Evolutionary conservation across 176 grass and related monocot species (phyloP).

Genomic region (Saccharum spontaneum): DNA sequence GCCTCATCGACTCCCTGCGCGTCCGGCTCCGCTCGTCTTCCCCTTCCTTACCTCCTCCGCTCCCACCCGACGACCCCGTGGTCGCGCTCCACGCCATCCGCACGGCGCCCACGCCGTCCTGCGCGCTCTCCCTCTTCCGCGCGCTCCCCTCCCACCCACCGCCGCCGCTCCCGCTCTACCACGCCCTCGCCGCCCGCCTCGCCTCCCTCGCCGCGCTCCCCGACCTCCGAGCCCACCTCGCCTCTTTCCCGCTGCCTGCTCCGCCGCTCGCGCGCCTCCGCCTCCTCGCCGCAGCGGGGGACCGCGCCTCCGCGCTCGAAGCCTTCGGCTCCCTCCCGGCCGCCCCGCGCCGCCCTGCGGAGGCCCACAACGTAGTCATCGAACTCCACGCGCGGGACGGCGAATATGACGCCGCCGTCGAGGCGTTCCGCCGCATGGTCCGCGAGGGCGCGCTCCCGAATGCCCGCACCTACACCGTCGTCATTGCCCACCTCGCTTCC

Average conservation of each 20-base stretch:
- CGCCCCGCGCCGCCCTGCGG: conserved; percentile 32
- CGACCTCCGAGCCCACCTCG: conserved; percentile 43
- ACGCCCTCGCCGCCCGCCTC: conserved; percentile 48
- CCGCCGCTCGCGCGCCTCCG: conserved; percentile 53
- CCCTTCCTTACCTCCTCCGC: not conserved
- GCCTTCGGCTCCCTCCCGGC: conserved; percentile 50
- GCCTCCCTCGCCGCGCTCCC: conserved; percentile 33
- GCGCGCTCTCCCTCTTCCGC: conserved; percentile 37
- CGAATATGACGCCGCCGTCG: conserved; percentile 47
- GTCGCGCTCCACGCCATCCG: conserved; percentile 49
- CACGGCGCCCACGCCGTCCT: conserved; percentile 34
- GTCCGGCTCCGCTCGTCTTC: conserved; percentile 36
- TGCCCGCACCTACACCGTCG: conserved; percentile 66
- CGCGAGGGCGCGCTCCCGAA: conserved; percentile 66
- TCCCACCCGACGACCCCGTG: conserved; percentile 34
- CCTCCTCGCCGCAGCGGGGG: conserved; percentile 50
- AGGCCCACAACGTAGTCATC: conserved; percentile 66
- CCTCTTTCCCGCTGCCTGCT: conserved; percentile 45
- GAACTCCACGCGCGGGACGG: conserved; percentile 38
- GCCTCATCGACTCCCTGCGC: conserved; percentile 57
- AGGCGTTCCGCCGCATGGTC: conserved; percentile 64
- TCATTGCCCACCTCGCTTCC: conserved; percentile 61
- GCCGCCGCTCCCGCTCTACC: conserved; percentile 42
- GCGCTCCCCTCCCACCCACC: conserved; percentile 28
- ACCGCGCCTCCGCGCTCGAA: conserved; percentile 35